Evolutionary conservation across 352 stramenopile species (phyloP), one percentile per base, ranked within the genome.

Genomic region (Thraustotheca clavata): DNA sequence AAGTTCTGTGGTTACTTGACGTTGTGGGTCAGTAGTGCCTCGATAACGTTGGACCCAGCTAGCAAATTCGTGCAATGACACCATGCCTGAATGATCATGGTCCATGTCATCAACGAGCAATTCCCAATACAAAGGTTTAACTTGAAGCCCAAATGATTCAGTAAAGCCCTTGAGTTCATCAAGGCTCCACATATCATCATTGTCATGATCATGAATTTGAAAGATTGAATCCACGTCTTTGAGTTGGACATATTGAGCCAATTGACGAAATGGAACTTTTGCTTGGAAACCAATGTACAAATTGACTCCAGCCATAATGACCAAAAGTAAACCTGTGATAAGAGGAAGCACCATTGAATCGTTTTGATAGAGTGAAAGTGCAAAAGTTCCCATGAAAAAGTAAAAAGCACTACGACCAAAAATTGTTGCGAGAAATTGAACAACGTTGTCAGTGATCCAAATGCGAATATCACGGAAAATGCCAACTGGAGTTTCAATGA

Each of bases 31-130:
- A 6, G 43, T 14, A 12, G 27, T 29, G 14, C 43, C 43, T 6
- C 43, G 43, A 14, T 50, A 29, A 29, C 43, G 38, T 14, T 34
- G 4, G 16, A 65, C 57, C 57, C 57, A 65, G 35, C 8, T 65
- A 5, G 36, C 47, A 27, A 65, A 65, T n/a, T 65, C 57, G 38
- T 55, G 36, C 22, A 65, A 26, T 18, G 57, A 55, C 35, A 65
- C 47, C 1, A 54, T 33, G 40, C 57, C 57, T 4, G 8, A 50
- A 46, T 65, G 38, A 31, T 65, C 35, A 20, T 48, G n/a, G n/a
- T 65, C 57, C 3, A 65, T 50, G 26, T 65, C 38, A 9, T 26
- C 57, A 6, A 65, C 57, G 26, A 65, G 38, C 0, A 55, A 32
- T 18, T 55, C 57, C 38, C 38, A 65, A 22, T 55, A 26, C 16